Base-by-base conservation (phyloP, 1,139 yeast genomes). In the Diutina siamensis region DNA sequence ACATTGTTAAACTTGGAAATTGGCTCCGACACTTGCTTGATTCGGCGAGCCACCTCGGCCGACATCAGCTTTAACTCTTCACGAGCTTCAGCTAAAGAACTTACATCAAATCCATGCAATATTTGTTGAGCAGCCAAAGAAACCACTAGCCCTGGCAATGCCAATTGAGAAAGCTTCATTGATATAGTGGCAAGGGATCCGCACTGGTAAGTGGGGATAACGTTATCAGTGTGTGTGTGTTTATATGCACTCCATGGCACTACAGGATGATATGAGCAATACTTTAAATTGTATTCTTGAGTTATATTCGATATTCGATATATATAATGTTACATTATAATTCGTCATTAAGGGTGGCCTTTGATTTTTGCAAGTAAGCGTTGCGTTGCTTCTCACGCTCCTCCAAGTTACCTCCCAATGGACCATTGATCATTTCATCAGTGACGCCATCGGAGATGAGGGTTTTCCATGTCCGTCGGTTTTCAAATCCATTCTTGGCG, bases 401-500 rank as follows among this genome's bases (percentile, higher is more conserved):
- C 44, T 60, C 64, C 32, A 59, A 55, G 46, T 59, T 61, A 17
- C 74, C 73, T 44, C 62, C 52, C 53, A 69, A 62, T 38, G 64
- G 66, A 34, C 67, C 65, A 47, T 67, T 62, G 44, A 69, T 60
- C 74, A 69, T 68, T 19, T 67, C 69, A 36, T 66, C 59, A 33
- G 72, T 68, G 20, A 80, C 80, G 52, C 87, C 87, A 45, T 64
- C 60, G 50, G 80, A 76, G 51, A 85, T 83, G 55, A 79, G 71
- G 28, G 86, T 73, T 48, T 66, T 68, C 94, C 95, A 86, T 35
- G 75, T 71, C 48, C 63, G 70, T 41, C 85, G 75, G 44, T 77
- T 73, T 58, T 81, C 94, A 57, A 87, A 87, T 1, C 94, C 94
- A 58, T 84, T 83, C 41, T 66, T 59, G 41, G 77, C 83, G 47